Percentiles rank a stretch among this genome's conserved stretches.
Evolutionary conservation across 202 grass and related monocot genomes (phyloP).

Genomic region (Saccharum hybrid): DNA sequence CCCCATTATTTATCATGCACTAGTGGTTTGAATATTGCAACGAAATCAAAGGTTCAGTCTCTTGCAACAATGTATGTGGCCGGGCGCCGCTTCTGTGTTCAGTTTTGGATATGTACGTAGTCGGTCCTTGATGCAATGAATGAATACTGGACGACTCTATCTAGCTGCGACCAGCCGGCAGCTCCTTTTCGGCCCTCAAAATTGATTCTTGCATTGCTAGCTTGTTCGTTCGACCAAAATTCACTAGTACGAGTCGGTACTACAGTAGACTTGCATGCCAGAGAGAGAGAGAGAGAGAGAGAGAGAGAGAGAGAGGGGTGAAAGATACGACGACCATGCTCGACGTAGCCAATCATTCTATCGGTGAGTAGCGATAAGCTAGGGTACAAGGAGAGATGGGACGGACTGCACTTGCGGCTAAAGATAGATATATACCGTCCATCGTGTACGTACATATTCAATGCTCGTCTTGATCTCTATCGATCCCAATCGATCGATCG

Average conservation of each 20-base stretch:
- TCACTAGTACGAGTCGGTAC: background rate
- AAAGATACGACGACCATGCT: slow-evolving; percentile 10
- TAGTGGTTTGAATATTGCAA: background rate
- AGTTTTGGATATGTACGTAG: slow-evolving; percentile 38
- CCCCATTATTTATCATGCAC: too few relatives aligned
- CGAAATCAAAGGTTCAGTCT: background rate
- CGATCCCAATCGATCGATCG: slow-evolving; percentile 1
- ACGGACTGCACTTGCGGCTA: slow-evolving; percentile 48
- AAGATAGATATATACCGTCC: background rate
- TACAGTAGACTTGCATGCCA: background rate
- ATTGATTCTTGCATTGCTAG: background rate
- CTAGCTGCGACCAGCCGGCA: background rate
- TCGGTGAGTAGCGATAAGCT: background rate
- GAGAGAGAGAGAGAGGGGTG: too few relatives aligned
- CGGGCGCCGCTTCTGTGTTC: slow-evolving; percentile 30
- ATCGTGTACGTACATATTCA: background rate
- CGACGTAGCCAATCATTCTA: slow-evolving; percentile 48
- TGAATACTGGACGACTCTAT: slow-evolving; percentile 22
- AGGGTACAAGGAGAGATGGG: slow-evolving; percentile 53
- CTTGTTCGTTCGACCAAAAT: slow-evolving; percentile 8
- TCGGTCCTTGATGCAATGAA: slow-evolving; percentile 28
- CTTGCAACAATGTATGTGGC: slow-evolving; percentile 6
- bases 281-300: too few relatives aligned
- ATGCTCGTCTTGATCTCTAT: slow-evolving; percentile 29
- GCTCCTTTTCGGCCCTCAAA: slow-evolving; percentile 34